Base-by-base conservation (phyloP, 2,329 filamentous ascomycete genomes). In the Cladosporium sp. region DNA sequence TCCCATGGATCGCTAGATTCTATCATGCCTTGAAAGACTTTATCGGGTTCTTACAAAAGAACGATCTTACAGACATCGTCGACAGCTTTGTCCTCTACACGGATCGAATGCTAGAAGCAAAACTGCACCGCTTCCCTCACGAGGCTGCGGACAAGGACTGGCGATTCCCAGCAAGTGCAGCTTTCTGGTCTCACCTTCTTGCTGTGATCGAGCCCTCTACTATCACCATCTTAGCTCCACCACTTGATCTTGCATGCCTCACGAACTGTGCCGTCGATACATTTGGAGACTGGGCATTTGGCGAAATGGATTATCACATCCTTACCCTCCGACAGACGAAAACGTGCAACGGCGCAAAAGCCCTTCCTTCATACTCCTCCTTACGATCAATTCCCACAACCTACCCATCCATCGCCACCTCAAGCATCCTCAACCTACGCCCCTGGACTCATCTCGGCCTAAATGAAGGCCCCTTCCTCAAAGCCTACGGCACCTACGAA, bases 381-480 rank as follows among this genome's bases (percentile, higher is more conserved):
- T 57, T 62, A 4, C 37, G 60, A 20, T 53, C 55, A 32, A 57
- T 12, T 15, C 53, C 10, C 57, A 63, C 2, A 71, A 65, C 22
- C 71, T 90, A 1, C 79, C 90, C 48, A 77, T 78, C 28, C 74
- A 81, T 17, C 78, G 82, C 68, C 3, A 25, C 53, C 2, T 62
- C 66, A 1, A 72, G 66, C 22, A 71, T 90, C 0, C 79, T 90
- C 44, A 78, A 78, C 24, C 74, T 81, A n/a, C 79, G 82, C 1
- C 80, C 81, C 1, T 92, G 89, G 89, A 79, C 77, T 0, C 79
- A 81, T 17, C 65, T 91, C 0, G 75, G 82, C 1, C 81, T 91
- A 62, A 92, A 92, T 68, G 89, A 93, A 73, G 87, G 88, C 8
- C 90, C 87, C 0, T 90, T 84, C 4, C 80, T 88, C n/a, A 80